Evolutionary conservation across 345 rosid species (phyloP).

Genomic region (Citrus glauca): DNA sequence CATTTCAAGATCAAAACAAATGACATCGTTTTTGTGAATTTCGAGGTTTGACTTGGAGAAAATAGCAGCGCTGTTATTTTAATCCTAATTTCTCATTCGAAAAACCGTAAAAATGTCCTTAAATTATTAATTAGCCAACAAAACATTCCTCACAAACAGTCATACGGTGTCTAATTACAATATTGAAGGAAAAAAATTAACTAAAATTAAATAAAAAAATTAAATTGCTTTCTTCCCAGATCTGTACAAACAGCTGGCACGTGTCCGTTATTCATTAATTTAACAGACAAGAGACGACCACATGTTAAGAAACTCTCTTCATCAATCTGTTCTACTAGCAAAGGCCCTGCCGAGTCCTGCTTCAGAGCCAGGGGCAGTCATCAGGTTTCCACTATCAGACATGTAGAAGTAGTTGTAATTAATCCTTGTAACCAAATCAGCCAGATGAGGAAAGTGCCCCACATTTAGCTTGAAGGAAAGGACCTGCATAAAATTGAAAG

Average conservation of each 20-base stretch:
- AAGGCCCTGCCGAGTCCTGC: conserved; percentile 34
- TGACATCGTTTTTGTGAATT: too few species aligned
- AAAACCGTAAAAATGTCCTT: too few species aligned
- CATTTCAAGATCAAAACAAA: too few species aligned
- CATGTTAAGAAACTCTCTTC: not conserved
- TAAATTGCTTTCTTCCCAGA: too few species aligned
- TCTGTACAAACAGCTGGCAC: not conserved
- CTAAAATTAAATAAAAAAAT: too few species aligned
- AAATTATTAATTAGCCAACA: too few species aligned
- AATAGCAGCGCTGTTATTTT: too few species aligned
- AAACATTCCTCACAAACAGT: too few species aligned
- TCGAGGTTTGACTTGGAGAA: too few species aligned
- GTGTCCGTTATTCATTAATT: not conserved
- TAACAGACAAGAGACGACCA: not conserved
- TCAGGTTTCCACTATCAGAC: conserved; percentile 80
- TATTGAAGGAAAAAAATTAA: too few species aligned
- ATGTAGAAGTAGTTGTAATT: conserved; percentile 92
- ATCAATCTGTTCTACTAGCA: conserved; percentile 18
- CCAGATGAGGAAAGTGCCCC: conserved; percentile 93
- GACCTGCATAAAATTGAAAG: conserved; percentile 44
- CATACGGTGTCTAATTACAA: too few species aligned
- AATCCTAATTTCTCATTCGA: too few species aligned
- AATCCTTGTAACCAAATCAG: conserved; percentile 89
- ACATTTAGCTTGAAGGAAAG: conserved; percentile 84
- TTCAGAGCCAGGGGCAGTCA: conserved; percentile 52